These are phyloP conservation scores for Chlamydomonas asymmetrica DNA, from an alignment of 139 green algal genomes.

Conservation along the genomic window DNA sequence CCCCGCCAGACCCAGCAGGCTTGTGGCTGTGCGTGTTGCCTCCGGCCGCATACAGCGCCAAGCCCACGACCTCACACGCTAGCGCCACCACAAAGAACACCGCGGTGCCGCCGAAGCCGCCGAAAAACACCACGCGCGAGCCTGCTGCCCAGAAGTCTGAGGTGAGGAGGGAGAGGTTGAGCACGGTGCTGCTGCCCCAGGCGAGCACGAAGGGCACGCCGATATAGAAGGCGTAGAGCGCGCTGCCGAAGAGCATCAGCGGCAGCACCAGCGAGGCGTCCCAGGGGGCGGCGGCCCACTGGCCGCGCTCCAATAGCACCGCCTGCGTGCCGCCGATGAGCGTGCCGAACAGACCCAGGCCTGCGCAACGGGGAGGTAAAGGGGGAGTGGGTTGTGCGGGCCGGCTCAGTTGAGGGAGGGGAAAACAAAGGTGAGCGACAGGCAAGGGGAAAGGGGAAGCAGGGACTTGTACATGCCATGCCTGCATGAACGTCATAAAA, in stretches of 20 bases:
- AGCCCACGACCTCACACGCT: constrained; percentile 19
- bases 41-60: constrained; percentile 26
- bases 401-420: too few species aligned
- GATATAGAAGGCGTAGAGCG: constrained; percentile 72
- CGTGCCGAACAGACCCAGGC: constrained; percentile 55
- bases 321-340: constrained; percentile 43
- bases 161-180: constrained; percentile 82
- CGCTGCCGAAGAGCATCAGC: constrained; percentile 48
- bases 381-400: too few species aligned
- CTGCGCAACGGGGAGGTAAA: too few species aligned
- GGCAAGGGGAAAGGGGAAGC: too few species aligned
- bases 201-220: constrained; percentile 58
- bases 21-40: constrained; percentile 26
- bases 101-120: constrained; percentile 40
- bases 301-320: constrained; percentile 33
- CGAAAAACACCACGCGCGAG: constrained; percentile 61
- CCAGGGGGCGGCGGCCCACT: constrained; percentile 15
- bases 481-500: too few species aligned
- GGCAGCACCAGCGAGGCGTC: constrained; percentile 12
- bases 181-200: constrained; percentile 57
- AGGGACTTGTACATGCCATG: too few species aligned
- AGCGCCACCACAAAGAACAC: constrained; percentile 30
- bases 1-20: too few species aligned
- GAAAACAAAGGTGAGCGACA: too few species aligned
- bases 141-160: constrained; percentile 66